phyloP scores from a whole-genome alignment of 2,329 filamentous ascomycete species.

The Cladophialophora immunda region DNA sequence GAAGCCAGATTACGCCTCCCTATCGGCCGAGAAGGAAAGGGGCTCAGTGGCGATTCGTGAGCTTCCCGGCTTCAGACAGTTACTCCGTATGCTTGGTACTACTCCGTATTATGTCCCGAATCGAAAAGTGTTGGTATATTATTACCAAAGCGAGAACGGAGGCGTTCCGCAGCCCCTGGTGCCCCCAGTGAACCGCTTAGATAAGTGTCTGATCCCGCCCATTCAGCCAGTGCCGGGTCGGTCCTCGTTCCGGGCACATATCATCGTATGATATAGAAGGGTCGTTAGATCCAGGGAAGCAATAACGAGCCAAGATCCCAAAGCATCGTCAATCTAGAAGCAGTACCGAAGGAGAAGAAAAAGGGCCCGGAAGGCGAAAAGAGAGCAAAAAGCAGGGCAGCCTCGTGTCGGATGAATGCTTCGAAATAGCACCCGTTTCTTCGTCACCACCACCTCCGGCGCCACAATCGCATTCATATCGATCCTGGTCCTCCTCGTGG shows the following conservation, averaged over 20 bases:
- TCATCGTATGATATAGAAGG: neutral
- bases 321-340: neutral
- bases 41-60: no score
- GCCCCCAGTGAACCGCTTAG: slow-evolving; percentile 6
- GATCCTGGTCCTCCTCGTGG: slow-evolving; percentile 12
- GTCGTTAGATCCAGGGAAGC: neutral
- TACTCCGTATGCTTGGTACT: no score
- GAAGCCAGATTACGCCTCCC: neutral
- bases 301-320: neutral
- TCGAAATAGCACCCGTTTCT: neutral
- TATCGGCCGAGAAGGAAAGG: neutral
- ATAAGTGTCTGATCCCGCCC: slow-evolving; percentile 3
- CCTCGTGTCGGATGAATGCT: slow-evolving; percentile 10
- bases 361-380: neutral
- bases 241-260: slow-evolving; percentile 8
- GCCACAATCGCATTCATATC: slow-evolving; percentile 11
- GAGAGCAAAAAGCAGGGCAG: no score
- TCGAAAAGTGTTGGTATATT: neutral
- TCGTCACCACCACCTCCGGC: neutral
- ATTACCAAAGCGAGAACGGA: slow-evolving; percentile 13
- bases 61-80: no score
- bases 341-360: neutral
- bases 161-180: slow-evolving; percentile 18
- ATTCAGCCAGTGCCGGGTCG: neutral
- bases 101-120: neutral